Evolutionary conservation across 208 protist species (phyloP).

Genomic region (Crithidia sp.): DNA sequence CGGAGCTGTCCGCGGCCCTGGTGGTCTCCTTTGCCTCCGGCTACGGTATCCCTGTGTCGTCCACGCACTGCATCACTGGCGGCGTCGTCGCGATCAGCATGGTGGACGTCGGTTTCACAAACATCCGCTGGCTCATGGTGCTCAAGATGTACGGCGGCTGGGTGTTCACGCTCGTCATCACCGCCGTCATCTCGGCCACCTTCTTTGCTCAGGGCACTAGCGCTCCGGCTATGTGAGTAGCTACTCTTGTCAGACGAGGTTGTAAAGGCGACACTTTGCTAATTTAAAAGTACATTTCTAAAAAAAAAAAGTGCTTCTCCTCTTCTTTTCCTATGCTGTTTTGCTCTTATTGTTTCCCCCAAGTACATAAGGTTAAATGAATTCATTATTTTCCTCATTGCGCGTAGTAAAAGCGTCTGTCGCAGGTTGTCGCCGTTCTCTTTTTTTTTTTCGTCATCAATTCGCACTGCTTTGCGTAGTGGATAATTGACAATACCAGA

Average conservation of each 20-base stretch:
- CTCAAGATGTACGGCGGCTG: conserved; percentile 42
- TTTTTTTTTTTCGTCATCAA: not conserved
- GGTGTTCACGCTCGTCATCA: conserved; percentile 37
- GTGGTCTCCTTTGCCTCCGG: conserved; percentile 30
- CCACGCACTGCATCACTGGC: conserved; percentile 78
- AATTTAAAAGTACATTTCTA: not conserved
- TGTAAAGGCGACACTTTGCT: not conserved
- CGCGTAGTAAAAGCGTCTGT: not conserved
- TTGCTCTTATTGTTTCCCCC: not conserved
- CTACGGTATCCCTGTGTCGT: conserved; percentile 60
- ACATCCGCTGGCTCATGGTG: conserved; percentile 38
- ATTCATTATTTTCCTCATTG: conserved; percentile 1
- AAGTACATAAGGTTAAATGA: not conserved
- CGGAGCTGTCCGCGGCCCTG: conserved; percentile 48
- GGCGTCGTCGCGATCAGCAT: conserved; percentile 60
- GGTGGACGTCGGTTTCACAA: conserved; percentile 35
- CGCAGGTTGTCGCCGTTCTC: not conserved
- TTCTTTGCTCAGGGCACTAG: conserved; percentile 49
- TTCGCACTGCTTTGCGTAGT: not conserved
- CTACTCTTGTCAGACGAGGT: conserved; percentile 2
- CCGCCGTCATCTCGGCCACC: conserved; percentile 33
- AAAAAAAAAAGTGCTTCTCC: not conserved
- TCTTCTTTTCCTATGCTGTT: not conserved
- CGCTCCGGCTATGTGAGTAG: conserved; percentile 12
- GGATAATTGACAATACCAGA: not conserved